A percentile compares a stretch with the other conserved stretches of the same genome.
These are phyloP conservation scores for Tolypocladium tropicale DNA, from an alignment of 2,329 filamentous ascomycete species.

Conservation along the genomic window DNA sequence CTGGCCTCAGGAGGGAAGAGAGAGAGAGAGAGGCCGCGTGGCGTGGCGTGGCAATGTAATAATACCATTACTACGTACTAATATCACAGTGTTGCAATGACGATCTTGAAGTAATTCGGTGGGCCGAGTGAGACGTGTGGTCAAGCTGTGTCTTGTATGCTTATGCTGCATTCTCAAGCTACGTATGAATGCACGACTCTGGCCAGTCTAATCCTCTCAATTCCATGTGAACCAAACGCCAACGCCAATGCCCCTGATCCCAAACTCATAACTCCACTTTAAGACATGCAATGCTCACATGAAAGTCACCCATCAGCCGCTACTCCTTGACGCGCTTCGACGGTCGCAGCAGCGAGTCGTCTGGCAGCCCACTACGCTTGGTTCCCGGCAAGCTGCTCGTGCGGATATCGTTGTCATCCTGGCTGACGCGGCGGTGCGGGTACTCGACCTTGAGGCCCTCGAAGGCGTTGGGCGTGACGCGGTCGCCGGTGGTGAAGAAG, in stretches of 20 bases:
- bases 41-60: not conserved
- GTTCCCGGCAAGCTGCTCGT: conserved; percentile 82
- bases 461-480: conserved; percentile 76
- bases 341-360: conserved; percentile 61
- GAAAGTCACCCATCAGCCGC: too few species aligned
- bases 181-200: too few species aligned
- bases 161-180: too few species aligned
- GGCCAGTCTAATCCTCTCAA: too few species aligned
- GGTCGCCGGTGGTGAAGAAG: conserved; percentile 71
- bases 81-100: not conserved
- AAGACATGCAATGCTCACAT: too few species aligned
- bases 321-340: conserved; percentile 53
- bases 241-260: too few species aligned
- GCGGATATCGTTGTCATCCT: conserved; percentile 94
- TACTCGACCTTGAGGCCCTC: conserved; percentile 84
- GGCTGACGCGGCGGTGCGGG: conserved; percentile 78
- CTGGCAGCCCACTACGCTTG: conserved; percentile 75
- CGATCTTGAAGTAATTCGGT: not conserved
- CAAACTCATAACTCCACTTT: too few species aligned
- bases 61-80: not conserved
- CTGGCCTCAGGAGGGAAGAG: not conserved
- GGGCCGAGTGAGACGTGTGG: not conserved
- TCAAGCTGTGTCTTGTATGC: not conserved
- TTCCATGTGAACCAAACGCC: not conserved
- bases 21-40: not conserved